Percentiles rank a stretch among this genome's conserved stretches.
Evolutionary conservation across 805 yeast species (phyloP).

Genomic region (Cyberlindnera euphorbiae): DNA sequence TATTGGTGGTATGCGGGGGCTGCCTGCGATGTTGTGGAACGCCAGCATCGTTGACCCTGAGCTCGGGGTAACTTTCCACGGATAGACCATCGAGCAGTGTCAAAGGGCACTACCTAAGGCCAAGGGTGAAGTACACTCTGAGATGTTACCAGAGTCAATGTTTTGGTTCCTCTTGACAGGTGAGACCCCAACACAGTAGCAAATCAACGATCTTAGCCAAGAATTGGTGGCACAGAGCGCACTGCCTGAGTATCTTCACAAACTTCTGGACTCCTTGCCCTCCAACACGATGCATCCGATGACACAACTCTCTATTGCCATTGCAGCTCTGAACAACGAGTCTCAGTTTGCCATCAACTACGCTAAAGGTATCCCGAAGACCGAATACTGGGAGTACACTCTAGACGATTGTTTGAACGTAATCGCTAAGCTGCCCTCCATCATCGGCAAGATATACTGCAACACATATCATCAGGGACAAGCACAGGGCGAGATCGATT

Average conservation of each 20-base stretch:
- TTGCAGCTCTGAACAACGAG: slow-evolving; percentile 66
- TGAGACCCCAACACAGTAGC: slow-evolving; percentile 57
- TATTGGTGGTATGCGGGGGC: slow-evolving; percentile 78
- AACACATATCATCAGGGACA: slow-evolving; percentile 54
- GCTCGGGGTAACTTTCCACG: slow-evolving; percentile 76
- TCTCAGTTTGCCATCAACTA: slow-evolving; percentile 70
- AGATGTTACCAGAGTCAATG: slow-evolving; percentile 72
- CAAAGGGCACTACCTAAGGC: slow-evolving; percentile 61
- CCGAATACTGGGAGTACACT: slow-evolving; percentile 70
- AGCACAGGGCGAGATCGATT: slow-evolving; percentile 45
- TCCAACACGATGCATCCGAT: slow-evolving; percentile 64
- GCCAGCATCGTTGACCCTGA: slow-evolving; percentile 72
- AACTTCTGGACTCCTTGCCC: slow-evolving; percentile 60
- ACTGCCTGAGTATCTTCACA: slow-evolving; percentile 60
- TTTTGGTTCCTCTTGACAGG: slow-evolving; percentile 78
- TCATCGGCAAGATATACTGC: slow-evolving; percentile 72
- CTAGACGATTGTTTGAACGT: slow-evolving; percentile 68
- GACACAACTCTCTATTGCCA: slow-evolving; percentile 78
- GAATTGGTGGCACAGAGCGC: slow-evolving; percentile 63
- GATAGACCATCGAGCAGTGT: slow-evolving; percentile 68
- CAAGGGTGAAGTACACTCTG: slow-evolving; percentile 34
- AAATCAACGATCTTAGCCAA: slow-evolving; percentile 49
- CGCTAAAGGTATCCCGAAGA: slow-evolving; percentile 62
- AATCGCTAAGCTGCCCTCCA: slow-evolving; percentile 68
- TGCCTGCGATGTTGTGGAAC: slow-evolving; percentile 73